Evolutionary conservation across 2,329 filamentous ascomycete genomes (phyloP).

Genomic region (Trichoderma polysporum): DNA sequence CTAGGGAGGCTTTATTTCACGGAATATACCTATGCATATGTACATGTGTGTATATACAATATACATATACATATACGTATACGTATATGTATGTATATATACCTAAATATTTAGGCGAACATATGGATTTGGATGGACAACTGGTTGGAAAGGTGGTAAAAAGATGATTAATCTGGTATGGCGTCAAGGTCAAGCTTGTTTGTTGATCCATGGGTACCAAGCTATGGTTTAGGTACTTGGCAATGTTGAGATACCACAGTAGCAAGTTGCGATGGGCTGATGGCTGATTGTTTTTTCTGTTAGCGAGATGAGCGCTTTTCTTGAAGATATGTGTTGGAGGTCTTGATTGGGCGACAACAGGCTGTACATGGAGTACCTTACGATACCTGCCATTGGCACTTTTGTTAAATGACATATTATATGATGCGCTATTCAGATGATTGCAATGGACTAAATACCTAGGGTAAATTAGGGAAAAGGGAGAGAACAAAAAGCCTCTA

Average conservation of each 20-base stretch:
- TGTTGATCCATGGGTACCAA: constrained; percentile 28
- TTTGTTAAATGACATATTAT: not conserved
- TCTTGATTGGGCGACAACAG: not conserved
- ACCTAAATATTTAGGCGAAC: not conserved
- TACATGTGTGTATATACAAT: not conserved
- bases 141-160: not conserved
- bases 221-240: constrained; percentile 20
- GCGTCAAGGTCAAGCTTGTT: constrained; percentile 1
- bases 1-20: not conserved
- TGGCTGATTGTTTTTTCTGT: not conserved
- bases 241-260: constrained; percentile 22
- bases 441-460: not conserved
- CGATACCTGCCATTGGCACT: not conserved
- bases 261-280: not conserved
- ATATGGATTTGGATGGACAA: not conserved
- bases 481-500: not conserved
- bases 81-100: not conserved
- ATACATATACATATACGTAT: not conserved
- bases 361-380: not conserved
- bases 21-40: not conserved
- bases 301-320: not conserved
- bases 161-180: not conserved
- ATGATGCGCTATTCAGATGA: not conserved
- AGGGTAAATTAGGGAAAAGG: not conserved
- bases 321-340: not conserved